phyloP scores from a whole-genome alignment of 2,329 filamentous ascomycete genomes.

The Alternaria triticina region DNA sequence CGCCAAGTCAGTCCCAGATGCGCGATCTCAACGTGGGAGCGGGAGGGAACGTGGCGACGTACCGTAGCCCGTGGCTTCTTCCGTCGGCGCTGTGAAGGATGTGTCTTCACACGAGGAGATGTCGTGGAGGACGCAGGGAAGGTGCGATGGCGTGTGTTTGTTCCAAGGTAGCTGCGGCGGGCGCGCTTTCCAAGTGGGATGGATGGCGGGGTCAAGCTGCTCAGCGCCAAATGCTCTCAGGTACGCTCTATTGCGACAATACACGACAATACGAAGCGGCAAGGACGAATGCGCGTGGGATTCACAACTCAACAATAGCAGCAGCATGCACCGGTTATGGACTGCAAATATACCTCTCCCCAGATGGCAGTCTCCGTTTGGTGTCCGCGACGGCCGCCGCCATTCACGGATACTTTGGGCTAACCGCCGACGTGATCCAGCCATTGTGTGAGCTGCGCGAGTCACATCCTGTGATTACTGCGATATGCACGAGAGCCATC shows the following conservation, averaged over 20 bases:
- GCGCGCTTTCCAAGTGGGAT: constrained; percentile 9
- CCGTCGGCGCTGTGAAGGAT: background rate
- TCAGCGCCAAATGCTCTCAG: constrained; percentile 5
- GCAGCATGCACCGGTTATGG: constrained; percentile 1
- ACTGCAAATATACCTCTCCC: constrained; percentile 15
- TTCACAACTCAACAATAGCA: background rate
- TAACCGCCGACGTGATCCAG: constrained; percentile 31
- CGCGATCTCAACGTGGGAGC: background rate
- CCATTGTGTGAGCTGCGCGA: constrained; percentile 34
- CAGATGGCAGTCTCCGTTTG: constrained; percentile 14
- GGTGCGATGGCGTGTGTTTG: constrained; percentile 10
- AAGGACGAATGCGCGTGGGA: background rate
- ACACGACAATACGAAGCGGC: background rate
- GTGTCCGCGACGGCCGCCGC: constrained; percentile 16
- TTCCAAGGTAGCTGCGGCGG: constrained; percentile 4
- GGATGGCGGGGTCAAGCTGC: constrained; percentile 12
- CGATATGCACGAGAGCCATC: constrained; percentile 21
- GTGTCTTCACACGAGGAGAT: background rate
- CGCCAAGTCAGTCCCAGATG: constrained; percentile 7
- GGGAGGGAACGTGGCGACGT: background rate
- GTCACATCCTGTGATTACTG: constrained; percentile 35
- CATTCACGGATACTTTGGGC: constrained; percentile 9
- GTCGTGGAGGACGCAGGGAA: background rate
- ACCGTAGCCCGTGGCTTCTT: background rate
- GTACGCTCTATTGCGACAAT: background rate